phyloP scores from a whole-genome alignment of 805 yeast genomes.

The Candida ovalis region DNA sequence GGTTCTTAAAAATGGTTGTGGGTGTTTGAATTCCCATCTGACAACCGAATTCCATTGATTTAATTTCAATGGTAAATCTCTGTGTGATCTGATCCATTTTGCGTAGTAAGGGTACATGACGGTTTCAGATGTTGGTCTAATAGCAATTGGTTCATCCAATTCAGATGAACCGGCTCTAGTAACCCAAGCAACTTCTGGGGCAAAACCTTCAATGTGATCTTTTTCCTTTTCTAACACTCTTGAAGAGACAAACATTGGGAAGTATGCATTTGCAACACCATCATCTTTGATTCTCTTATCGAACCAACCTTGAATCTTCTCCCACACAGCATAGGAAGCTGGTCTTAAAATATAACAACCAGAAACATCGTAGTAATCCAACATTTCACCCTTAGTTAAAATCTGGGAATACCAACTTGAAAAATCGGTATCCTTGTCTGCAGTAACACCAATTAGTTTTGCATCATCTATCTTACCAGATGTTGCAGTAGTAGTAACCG shows the following conservation, averaged over 20 bases:
- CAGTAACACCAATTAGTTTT: constrained; percentile 92
- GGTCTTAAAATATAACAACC: constrained; percentile 99
- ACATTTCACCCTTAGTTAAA: constrained; percentile 94
- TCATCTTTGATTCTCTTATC: constrained; percentile 73
- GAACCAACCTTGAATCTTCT: constrained; percentile 84
- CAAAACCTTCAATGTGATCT: constrained; percentile 98
- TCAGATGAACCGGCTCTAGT: constrained; percentile 93
- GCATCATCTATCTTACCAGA: constrained; percentile 73
- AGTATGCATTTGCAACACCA: constrained; percentile 93
- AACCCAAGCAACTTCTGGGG: constrained; percentile 99
- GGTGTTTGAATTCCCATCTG: constrained; percentile 99
- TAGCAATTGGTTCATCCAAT: constrained; percentile 96
- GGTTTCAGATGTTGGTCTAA: constrained; percentile 98
- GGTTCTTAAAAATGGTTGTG: constrained; percentile 98
- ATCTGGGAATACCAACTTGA: constrained; percentile 98
- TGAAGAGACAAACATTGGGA: constrained; percentile 97
- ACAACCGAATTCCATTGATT: constrained; percentile 99
- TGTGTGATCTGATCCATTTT: constrained; percentile 97
- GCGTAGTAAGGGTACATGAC: constrained; percentile 99
- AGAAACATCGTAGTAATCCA: constrained; percentile 97
- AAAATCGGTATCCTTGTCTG: constrained; percentile 87
- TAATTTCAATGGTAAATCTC: constrained; percentile 93
- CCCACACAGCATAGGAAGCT: constrained; percentile 93
- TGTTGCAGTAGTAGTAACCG: constrained; percentile 25
- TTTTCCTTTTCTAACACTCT: constrained; percentile 94